phyloP scores from a whole-genome alignment of 2,329 filamentous ascomycete genomes.

The Claviceps cyperi region DNA sequence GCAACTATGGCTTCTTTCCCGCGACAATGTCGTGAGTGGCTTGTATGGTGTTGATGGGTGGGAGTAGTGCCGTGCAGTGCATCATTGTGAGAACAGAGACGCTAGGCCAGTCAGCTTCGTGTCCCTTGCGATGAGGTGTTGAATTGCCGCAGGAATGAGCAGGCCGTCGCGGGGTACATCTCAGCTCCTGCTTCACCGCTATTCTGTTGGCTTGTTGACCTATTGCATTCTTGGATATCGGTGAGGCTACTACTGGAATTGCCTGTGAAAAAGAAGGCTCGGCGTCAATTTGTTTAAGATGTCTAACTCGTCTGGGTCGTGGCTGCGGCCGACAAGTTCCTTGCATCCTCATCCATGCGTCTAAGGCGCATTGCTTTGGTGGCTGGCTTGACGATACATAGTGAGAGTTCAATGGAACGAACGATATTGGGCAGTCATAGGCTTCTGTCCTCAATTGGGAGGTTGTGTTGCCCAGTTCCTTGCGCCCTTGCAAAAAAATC shows the following conservation, averaged over 20 bases:
- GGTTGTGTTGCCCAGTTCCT: not conserved
- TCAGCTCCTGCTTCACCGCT: not conserved
- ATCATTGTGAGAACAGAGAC: no score
- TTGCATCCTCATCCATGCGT: not conserved
- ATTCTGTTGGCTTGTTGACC: not conserved
- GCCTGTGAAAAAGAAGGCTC: not conserved
- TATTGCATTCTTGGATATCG: not conserved
- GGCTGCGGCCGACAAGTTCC: not conserved
- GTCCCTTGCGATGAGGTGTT: no score
- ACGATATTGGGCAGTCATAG: not conserved
- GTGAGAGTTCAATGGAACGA: not conserved
- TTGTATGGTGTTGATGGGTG: no score
- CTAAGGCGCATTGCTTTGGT: not conserved
- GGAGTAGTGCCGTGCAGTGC: no score
- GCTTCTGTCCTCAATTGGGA: not conserved
- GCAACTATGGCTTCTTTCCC: not conserved
- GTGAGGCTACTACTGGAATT: not conserved
- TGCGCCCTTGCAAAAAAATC: not conserved
- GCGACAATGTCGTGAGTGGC: not conserved
- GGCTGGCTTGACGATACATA: not conserved
- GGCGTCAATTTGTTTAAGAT: not conserved
- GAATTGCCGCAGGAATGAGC: not conserved
- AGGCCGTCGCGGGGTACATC: not conserved
- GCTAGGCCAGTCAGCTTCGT: no score
- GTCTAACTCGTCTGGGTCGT: not conserved